A percentile compares a stretch with the other conserved stretches of the same genome.
These are phyloP conservation scores for Termitomyces sp. DNA, from an alignment of 768 basidiomycete species.

Conservation along the genomic window DNA sequence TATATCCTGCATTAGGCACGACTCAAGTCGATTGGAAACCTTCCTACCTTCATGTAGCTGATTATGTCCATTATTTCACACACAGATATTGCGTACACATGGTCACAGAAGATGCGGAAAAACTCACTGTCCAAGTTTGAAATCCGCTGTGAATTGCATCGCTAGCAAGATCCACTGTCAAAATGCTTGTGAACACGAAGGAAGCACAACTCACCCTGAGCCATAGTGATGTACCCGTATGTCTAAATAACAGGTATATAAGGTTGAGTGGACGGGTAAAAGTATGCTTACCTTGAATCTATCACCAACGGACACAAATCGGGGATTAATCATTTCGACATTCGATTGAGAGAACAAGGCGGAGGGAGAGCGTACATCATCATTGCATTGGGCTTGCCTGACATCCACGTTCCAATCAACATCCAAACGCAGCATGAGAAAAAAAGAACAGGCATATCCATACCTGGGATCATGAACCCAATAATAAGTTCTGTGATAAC, in stretches of 20 bases:
- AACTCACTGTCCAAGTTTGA: conserved; percentile 70
- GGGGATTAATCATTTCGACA: neutral
- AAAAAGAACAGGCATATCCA: conserved; percentile 4
- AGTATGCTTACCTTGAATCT: conserved; percentile 30
- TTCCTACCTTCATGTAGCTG: conserved; percentile 42
- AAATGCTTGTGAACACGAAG: neutral
- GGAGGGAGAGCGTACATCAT: conserved; percentile 46
- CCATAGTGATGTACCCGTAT: conserved; percentile 63
- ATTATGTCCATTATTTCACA: conserved; percentile 22
- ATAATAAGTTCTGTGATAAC: conserved; percentile 73
- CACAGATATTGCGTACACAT: neutral
- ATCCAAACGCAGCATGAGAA: conserved; percentile 1
- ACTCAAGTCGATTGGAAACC: neutral
- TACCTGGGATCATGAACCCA: conserved; percentile 47
- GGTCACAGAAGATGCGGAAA: neutral
- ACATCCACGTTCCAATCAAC: conserved; percentile 20
- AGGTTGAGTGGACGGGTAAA: neutral
- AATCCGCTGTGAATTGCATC: conserved; percentile 64
- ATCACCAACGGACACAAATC: conserved; percentile 3
- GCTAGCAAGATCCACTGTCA: conserved; percentile 26
- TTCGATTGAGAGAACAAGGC: neutral
- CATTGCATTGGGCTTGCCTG: conserved; percentile 68
- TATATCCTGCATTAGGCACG: conserved; percentile 14
- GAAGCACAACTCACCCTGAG: conserved; percentile 28
- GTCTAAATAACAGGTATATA: conserved; percentile 33